These are phyloP conservation scores for Platanthera zijinensis DNA, from an alignment of 106 monocot genomes.

Conservation along the genomic window DNA sequence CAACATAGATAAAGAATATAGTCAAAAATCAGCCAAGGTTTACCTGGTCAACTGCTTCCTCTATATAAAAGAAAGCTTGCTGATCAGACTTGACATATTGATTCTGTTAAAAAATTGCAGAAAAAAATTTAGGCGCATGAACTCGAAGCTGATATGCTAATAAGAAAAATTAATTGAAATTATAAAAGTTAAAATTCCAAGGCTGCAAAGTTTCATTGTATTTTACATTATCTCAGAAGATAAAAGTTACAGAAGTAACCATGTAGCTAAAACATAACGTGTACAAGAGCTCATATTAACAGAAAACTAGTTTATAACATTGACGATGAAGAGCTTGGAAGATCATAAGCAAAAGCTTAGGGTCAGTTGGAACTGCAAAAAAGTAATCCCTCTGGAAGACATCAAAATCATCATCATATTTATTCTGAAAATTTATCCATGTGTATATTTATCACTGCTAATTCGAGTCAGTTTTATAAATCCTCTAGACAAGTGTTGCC, in stretches of 20 bases:
- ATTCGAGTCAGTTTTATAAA: too few relatives aligned
- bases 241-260: constrained; percentile 1
- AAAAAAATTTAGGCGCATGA: not conserved
- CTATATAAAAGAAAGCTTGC: constrained; percentile 86
- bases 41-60: constrained; percentile 96
- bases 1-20: constrained; percentile 1
- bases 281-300: not conserved
- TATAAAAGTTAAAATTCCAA: not conserved
- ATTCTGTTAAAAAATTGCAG: constrained; percentile 34
- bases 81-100: constrained; percentile 77
- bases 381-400: too few relatives aligned
- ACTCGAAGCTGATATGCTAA: not conserved
- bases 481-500: too few relatives aligned
- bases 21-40: not conserved
- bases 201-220: constrained; percentile 1
- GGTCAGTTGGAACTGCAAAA: too few relatives aligned
- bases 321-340: too few relatives aligned
- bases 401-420: too few relatives aligned
- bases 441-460: too few relatives aligned
- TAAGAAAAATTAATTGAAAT: not conserved
- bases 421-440: too few relatives aligned
- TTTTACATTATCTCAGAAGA: not conserved
- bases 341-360: too few relatives aligned
- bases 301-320: too few relatives aligned
- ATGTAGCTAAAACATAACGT: not conserved